Evolutionary conservation across 2,329 filamentous ascomycete genomes (phyloP).

Genomic region (Sporothrix brasiliensis): DNA sequence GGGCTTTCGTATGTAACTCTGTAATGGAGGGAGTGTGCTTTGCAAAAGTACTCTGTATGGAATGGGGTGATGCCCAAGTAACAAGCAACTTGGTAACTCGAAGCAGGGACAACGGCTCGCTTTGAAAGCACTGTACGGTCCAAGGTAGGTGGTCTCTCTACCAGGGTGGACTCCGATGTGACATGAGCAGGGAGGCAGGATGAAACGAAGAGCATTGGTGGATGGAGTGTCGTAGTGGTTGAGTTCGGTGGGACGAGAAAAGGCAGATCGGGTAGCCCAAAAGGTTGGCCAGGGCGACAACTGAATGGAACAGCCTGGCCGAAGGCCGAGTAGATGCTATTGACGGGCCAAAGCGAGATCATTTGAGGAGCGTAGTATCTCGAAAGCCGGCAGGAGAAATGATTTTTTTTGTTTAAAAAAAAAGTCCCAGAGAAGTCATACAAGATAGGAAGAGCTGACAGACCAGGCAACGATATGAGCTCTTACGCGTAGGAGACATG

Average conservation of each 20-base stretch:
- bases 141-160: background rate
- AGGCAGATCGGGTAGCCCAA: background rate
- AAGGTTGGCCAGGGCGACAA: background rate
- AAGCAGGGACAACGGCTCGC: background rate
- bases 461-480: background rate
- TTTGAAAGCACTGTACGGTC: background rate
- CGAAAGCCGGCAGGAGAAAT: background rate
- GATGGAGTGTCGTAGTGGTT: background rate
- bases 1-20: conserved; percentile 11
- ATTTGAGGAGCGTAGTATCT: background rate
- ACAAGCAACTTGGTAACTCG: background rate
- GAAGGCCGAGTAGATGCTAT: background rate
- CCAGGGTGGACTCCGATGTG: background rate
- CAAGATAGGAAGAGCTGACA: background rate
- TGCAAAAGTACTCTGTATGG: background rate
- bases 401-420: too few species aligned
- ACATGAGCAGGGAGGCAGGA: background rate
- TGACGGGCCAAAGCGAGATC: background rate
- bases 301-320: background rate
- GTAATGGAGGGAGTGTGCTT: background rate
- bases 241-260: background rate
- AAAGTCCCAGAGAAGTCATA: background rate
- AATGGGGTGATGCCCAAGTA: background rate
- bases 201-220: background rate
- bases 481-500: background rate